phyloP scores from a whole-genome alignment of 2,329 filamentous ascomycete genomes.

The Dactylellina sp. region DNA sequence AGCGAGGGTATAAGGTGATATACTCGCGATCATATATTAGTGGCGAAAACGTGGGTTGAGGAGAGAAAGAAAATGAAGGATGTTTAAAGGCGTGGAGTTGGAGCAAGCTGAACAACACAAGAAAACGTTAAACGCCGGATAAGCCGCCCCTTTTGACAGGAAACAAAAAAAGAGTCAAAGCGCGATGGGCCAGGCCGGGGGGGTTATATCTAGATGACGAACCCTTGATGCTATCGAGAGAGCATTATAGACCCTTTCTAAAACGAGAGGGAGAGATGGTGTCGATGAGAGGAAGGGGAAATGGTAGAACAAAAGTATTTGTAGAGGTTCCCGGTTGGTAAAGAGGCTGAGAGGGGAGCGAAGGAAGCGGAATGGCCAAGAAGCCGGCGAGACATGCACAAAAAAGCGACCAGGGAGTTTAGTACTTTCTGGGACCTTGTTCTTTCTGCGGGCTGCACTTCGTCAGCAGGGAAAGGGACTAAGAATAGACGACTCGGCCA shows the following conservation, averaged over 20 bases:
- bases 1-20: slow-evolving; percentile 8
- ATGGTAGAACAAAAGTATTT: slow-evolving; percentile 33
- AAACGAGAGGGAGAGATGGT: background rate
- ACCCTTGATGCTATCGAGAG: no score
- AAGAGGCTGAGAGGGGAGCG: slow-evolving; percentile 35
- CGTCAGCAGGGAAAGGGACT: slow-evolving; percentile 22
- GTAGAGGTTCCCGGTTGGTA: slow-evolving; percentile 24
- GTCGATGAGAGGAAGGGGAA: background rate
- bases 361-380: slow-evolving; percentile 26
- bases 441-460: background rate
- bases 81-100: background rate
- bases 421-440: background rate
- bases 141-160: slow-evolving; percentile 32
- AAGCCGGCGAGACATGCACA: background rate
- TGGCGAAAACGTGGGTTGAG: slow-evolving; percentile 34
- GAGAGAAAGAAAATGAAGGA: slow-evolving; percentile 20
- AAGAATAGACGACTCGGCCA: slow-evolving; percentile 19
- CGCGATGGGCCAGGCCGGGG: no score
- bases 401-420: slow-evolving; percentile 12
- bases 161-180: background rate
- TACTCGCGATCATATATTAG: slow-evolving; percentile 6
- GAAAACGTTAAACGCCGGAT: slow-evolving; percentile 38
- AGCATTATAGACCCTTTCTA: background rate
- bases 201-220: no score
- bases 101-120: slow-evolving; percentile 18